Percentiles rank a stretch among this genome's conserved stretches.
phyloP scores from a whole-genome alignment of 2,329 filamentous ascomycete genomes.

The Fusarium liriodendri region DNA sequence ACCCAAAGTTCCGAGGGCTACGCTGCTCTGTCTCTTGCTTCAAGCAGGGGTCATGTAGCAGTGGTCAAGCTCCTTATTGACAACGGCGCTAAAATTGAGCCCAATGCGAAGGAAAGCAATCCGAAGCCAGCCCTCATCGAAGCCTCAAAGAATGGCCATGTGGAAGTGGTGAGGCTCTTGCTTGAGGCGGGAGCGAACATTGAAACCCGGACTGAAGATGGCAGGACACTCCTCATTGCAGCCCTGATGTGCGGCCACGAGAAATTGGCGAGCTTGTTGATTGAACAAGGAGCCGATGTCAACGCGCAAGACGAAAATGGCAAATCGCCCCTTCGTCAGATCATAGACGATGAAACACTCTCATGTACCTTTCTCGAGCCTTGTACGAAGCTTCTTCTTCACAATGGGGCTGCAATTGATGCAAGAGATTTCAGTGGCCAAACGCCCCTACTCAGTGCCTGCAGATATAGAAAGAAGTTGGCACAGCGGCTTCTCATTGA shows the following conservation, averaged over 20 bases:
- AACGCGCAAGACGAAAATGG: neutral
- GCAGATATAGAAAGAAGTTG: rapidly evolving
- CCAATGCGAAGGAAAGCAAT: too few species aligned
- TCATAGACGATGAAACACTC: too few species aligned
- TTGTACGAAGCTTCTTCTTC: neutral
- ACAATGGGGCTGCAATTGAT: rapidly evolving
- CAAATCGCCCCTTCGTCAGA: neutral
- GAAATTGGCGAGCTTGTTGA: neutral
- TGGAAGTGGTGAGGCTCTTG: neutral
- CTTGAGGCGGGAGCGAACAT: neutral
- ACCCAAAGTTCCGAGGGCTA: rapidly evolving
- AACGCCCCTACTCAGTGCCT: neutral
- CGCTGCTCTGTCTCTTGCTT: neutral
- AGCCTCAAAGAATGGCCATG: neutral
- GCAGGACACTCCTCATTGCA: neutral
- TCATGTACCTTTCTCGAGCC: too few species aligned
- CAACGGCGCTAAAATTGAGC: too few species aligned
- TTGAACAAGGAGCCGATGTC: neutral
- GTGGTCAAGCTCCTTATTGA: neutral
- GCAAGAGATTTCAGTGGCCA: neutral
- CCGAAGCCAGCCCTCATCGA: neutral
- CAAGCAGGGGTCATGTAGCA: too few species aligned
- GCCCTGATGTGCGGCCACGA: neutral
- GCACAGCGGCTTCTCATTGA: neutral
- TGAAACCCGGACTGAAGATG: neutral